phyloP scores from a whole-genome alignment of 331 rosid species.

The Quercus phellos region DNA sequence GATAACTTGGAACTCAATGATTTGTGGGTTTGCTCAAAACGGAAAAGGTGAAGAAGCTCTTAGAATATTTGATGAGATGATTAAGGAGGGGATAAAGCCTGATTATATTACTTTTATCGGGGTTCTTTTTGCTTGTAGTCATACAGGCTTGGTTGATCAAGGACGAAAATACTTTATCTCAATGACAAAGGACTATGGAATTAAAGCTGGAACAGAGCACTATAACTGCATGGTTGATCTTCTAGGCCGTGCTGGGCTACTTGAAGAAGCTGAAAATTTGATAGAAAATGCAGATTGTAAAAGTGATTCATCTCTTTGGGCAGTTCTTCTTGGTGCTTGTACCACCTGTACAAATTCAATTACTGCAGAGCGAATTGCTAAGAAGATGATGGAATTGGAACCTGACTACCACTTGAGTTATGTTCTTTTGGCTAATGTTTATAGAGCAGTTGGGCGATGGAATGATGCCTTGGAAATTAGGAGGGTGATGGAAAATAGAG shows the following conservation, averaged over 20 bases:
- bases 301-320: conserved; percentile 63
- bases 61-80: conserved; percentile 52
- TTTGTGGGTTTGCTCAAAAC: conserved; percentile 77
- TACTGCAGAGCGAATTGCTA: conserved; percentile 71
- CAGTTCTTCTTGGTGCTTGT: conserved; percentile 86
- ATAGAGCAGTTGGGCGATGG: conserved; percentile 76
- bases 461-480: conserved; percentile 63
- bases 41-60: conserved; percentile 67
- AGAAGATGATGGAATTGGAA: conserved; percentile 64
- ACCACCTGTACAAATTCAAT: conserved; percentile 45
- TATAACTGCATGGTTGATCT: conserved; percentile 81
- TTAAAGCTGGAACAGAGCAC: conserved; percentile 68
- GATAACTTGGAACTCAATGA: conserved; percentile 92
- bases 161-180: conserved; percentile 49
- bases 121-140: conserved; percentile 86
- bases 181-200: conserved; percentile 52
- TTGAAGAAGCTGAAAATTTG: conserved; percentile 77
- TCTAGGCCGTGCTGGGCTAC: conserved; percentile 68
- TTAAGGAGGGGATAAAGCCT: conserved; percentile 53
- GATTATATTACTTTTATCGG: conserved; percentile 72
- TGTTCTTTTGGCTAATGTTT: conserved; percentile 67
- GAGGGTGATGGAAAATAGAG: conserved; percentile 69
- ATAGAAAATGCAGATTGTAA: conserved; percentile 64
- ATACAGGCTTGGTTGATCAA: conserved; percentile 74
- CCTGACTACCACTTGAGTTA: conserved; percentile 71